phyloP scores from a whole-genome alignment of 139 green algal genomes.

The Tetradesmus lagerheimii region DNA sequence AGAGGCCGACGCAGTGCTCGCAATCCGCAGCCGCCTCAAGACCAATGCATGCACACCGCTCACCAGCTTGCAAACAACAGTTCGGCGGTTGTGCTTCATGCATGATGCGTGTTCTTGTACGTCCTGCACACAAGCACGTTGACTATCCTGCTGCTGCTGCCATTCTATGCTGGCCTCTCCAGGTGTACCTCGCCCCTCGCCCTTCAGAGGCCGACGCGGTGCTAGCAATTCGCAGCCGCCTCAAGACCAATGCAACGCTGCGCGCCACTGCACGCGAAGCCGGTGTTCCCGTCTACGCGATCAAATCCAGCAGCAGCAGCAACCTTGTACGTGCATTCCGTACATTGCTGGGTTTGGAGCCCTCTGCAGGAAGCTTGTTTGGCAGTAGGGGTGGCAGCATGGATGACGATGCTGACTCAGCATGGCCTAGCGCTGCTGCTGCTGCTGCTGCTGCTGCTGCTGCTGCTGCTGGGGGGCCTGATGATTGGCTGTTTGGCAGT shows the following conservation, averaged over 20 bases:
- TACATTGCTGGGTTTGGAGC: conserved; percentile 77
- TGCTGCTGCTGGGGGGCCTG: neutral
- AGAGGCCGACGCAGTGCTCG: no score
- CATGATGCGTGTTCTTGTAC: no score
- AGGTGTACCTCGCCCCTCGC: conserved; percentile 57
- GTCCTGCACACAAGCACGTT: no score
- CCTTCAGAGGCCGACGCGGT: conserved; percentile 72
- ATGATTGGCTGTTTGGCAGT: neutral
- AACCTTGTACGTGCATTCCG: conserved; percentile 73
- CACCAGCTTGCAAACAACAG: no score
- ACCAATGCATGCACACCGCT: no score
- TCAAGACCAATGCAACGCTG: conserved; percentile 56
- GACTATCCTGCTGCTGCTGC: no score
- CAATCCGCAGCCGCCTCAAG: conserved; percentile 62
- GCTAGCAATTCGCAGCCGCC: conserved; percentile 65
- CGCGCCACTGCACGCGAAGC: conserved; percentile 43
- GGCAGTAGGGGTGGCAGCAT: conserved; percentile 27
- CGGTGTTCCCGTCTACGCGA: conserved; percentile 74
- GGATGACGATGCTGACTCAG: conserved; percentile 2
- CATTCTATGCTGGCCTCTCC: neutral
- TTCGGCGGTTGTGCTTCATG: no score
- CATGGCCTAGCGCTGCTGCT: neutral
- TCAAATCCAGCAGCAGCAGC: conserved; percentile 63
- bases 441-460: neutral
- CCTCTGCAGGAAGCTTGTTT: conserved; percentile 60